phyloP scores from a whole-genome alignment of 495 filamentous ascomycete species.

The Aspergillus haitiensis region DNA sequence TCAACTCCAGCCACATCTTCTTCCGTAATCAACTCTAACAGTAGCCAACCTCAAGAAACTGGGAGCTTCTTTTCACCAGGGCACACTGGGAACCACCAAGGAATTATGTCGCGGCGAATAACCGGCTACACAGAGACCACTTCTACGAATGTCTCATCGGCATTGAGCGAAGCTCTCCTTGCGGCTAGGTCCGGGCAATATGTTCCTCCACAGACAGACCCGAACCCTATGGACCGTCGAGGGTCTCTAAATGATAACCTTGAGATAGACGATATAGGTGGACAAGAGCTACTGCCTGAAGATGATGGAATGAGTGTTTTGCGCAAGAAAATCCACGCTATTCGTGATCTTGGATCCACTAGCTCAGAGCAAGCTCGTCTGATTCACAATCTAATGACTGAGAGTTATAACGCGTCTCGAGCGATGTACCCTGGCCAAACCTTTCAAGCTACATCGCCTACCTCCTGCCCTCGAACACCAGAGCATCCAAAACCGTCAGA shows the following conservation, averaged over 20 bases:
- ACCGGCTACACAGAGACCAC: not conserved
- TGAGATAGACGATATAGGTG: slow-evolving; percentile 23
- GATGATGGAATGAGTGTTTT: slow-evolving; percentile 89
- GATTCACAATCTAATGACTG: slow-evolving; percentile 82
- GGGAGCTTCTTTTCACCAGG: slow-evolving; percentile 19
- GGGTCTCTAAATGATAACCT: slow-evolving; percentile 12
- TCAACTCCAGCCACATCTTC: slow-evolving; percentile 26
- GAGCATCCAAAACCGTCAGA: slow-evolving; percentile 38
- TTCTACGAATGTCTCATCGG: not conserved
- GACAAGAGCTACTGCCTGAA: slow-evolving; percentile 62
- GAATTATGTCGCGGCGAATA: not conserved
- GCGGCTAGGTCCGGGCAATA: slow-evolving; percentile 3
- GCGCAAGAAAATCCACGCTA: slow-evolving; percentile 72
- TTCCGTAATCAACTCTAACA: slow-evolving; percentile 34
- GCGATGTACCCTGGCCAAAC: slow-evolving; percentile 33
- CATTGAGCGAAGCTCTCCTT: not conserved
- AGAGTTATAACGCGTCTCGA: slow-evolving; percentile 63
- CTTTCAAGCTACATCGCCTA: slow-evolving; percentile 31
- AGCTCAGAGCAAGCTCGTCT: slow-evolving; percentile 74
- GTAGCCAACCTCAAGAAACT: slow-evolving; percentile 24
- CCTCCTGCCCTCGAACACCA: slow-evolving; percentile 36
- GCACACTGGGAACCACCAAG: slow-evolving; percentile 5
- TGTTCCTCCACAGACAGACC: slow-evolving; percentile 3
- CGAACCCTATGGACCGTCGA: slow-evolving; percentile 5
- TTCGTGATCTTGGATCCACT: slow-evolving; percentile 63